These are phyloP conservation scores for Fragilaria radians DNA, from an alignment of 108 stramenopile genomes.

Conservation along the genomic window DNA sequence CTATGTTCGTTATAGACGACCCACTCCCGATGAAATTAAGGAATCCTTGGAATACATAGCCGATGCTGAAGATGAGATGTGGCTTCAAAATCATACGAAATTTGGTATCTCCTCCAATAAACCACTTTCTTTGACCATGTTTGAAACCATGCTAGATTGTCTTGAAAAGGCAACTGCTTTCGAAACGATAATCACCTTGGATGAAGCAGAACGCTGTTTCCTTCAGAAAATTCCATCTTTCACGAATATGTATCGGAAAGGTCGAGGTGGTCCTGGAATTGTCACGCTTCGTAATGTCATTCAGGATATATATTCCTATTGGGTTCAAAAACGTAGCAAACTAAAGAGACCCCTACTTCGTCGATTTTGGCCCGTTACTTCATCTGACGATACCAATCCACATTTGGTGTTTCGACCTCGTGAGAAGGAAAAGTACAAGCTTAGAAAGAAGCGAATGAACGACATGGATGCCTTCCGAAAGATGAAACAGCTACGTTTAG, in stretches of 20 bases:
- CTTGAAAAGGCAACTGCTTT: conserved; percentile 82
- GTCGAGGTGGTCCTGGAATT: conserved; percentile 24
- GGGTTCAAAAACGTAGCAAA: conserved; percentile 85
- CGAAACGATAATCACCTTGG: conserved; percentile 57
- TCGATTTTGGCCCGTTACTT: conserved; percentile 88
- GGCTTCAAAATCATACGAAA: conserved; percentile 56
- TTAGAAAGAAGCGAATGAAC: conserved; percentile 89
- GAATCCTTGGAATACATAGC: conserved; percentile 57
- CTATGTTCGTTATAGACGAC: conserved; percentile 55
- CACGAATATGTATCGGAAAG: conserved; percentile 42
- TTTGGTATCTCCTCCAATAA: conserved; percentile 34
- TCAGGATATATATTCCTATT: conserved; percentile 74
- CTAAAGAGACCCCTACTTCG: conserved; percentile 85
- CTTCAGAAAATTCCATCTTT: conserved; percentile 47
- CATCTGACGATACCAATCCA: conserved; percentile 87
- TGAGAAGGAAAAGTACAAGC: conserved; percentile 94
- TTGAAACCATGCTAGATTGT: conserved; percentile 73
- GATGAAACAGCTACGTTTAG: conserved; percentile 69
- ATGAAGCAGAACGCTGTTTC: conserved; percentile 64
- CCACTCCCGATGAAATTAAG: conserved; percentile 38
- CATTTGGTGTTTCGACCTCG: conserved; percentile 92
- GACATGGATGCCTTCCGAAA: conserved; percentile 89
- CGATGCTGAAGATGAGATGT: conserved; percentile 73
- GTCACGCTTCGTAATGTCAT: conserved; percentile 49
- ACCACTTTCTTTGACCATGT: conserved; percentile 32